Percentiles rank a stretch among this genome's conserved stretches.
phyloP scores from a whole-genome alignment of 306 rosid species.

The Citrullus colocynthis region DNA sequence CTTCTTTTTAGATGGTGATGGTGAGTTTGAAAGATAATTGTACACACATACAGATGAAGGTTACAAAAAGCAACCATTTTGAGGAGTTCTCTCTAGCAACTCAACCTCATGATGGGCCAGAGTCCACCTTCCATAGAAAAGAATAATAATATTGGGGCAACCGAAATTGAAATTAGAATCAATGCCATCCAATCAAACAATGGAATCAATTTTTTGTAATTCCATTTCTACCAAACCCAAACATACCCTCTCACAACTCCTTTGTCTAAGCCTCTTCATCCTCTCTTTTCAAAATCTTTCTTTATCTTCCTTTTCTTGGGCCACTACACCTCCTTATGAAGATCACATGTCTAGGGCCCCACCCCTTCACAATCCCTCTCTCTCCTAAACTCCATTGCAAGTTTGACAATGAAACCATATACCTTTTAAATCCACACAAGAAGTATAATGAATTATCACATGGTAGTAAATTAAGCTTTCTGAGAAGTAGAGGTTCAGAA shows the following conservation, averaged over 20 bases:
- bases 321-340: constrained; percentile 5
- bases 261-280: background rate
- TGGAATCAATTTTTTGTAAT: background rate
- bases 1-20: background rate
- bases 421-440: constrained; percentile 1
- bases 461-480: background rate
- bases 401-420: background rate
- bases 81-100: background rate
- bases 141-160: constrained; percentile 1
- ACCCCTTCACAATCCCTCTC: background rate
- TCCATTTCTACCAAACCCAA: constrained; percentile 1
- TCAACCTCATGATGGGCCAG: background rate
- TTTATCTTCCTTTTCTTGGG: constrained; percentile 10
- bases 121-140: background rate
- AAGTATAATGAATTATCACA: background rate
- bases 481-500: too few species aligned
- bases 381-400: constrained; percentile 1
- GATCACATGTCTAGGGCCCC: constrained; percentile 7
- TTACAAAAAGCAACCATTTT: background rate
- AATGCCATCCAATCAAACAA: constrained; percentile 7
- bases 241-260: background rate
- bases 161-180: constrained; percentile 5
- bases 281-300: constrained; percentile 1
- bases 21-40: background rate
- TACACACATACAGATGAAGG: background rate